phyloP scores from a whole-genome alignment of 768 basidiomycete species.

The Mrakia hoshinonis region DNA sequence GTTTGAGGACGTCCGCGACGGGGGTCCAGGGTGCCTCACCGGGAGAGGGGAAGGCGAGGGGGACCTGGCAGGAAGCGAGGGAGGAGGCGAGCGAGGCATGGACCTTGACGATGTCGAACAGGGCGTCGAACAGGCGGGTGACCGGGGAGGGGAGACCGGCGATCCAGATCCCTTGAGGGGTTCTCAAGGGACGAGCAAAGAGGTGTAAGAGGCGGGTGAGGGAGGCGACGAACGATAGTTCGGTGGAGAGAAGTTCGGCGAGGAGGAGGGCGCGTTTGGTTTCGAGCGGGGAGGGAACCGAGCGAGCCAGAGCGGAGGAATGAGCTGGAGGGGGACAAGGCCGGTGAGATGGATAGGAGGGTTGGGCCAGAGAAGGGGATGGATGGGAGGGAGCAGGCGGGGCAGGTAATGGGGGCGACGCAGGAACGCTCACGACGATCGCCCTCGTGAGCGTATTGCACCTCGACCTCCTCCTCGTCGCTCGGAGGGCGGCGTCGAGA shows the following conservation, averaged over 20 bases:
- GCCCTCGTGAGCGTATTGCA: too few species aligned
- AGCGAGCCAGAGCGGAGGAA: conserved; percentile 40
- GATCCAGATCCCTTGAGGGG: conserved; percentile 66
- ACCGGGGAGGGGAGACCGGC: conserved; percentile 63
- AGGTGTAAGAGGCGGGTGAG: conserved; percentile 59
- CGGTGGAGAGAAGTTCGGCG: conserved; percentile 59
- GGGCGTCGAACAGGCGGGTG: conserved; percentile 70
- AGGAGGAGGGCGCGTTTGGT: conserved; percentile 59
- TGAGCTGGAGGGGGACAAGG: too few species aligned
- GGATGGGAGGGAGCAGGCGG: too few species aligned
- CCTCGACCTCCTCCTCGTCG: too few species aligned
- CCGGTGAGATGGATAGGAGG: too few species aligned
- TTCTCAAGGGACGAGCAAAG: conserved; percentile 69
- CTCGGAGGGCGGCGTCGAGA: too few species aligned
- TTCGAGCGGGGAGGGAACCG: conserved; percentile 48
- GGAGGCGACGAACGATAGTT: conserved; percentile 59
- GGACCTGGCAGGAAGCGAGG: conserved; percentile 41
- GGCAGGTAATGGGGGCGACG: too few species aligned
- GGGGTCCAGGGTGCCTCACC: conserved; percentile 45
- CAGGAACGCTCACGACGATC: too few species aligned
- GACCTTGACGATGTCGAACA: conserved; percentile 74
- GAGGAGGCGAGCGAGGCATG: conserved; percentile 59
- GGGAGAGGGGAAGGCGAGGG: conserved; percentile 41
- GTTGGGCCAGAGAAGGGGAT: too few species aligned
- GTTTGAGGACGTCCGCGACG: conserved; percentile 54